These are phyloP conservation scores for Cucurbita argyrosperma DNA, from an alignment of 306 rosid species.

Conservation along the genomic window DNA sequence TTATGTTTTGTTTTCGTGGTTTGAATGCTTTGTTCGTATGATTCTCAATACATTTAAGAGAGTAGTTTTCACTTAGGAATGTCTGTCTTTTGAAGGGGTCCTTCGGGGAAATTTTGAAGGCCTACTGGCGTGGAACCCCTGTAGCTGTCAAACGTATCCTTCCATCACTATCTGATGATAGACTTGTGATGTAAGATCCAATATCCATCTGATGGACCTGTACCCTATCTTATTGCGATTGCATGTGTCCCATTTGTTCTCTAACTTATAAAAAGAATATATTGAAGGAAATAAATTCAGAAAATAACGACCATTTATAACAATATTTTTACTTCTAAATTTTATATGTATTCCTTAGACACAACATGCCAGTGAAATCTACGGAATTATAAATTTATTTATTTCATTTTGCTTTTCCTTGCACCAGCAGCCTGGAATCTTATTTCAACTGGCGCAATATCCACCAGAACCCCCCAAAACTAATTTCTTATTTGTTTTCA, in stretches of 20 bases:
- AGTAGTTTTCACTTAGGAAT: background rate
- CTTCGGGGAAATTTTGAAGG: slow-evolving; percentile 80
- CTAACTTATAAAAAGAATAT: background rate
- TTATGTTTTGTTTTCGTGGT: background rate
- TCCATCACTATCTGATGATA: slow-evolving; percentile 81
- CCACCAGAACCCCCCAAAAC: background rate
- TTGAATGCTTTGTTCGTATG: background rate
- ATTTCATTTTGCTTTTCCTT: background rate
- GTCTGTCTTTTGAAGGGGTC: slow-evolving; percentile 50
- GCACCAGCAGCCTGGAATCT: too few species aligned
- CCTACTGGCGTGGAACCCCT: slow-evolving; percentile 88
- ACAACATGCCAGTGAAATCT: background rate
- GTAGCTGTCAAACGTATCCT: slow-evolving; percentile 85
- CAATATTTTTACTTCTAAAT: background rate
- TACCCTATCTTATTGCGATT: background rate
- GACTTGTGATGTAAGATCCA: slow-evolving; percentile 77
- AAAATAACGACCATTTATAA: background rate
- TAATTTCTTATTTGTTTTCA: background rate
- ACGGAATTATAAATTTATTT: background rate
- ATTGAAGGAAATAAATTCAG: background rate
- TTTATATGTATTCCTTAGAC: background rate
- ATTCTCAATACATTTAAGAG: background rate
- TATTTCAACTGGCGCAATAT: background rate
- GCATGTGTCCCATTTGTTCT: background rate
- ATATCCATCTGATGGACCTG: slow-evolving; percentile 2